Conservation (phyloP, 208 protist species). For the Leishmania braziliensis region DNA sequence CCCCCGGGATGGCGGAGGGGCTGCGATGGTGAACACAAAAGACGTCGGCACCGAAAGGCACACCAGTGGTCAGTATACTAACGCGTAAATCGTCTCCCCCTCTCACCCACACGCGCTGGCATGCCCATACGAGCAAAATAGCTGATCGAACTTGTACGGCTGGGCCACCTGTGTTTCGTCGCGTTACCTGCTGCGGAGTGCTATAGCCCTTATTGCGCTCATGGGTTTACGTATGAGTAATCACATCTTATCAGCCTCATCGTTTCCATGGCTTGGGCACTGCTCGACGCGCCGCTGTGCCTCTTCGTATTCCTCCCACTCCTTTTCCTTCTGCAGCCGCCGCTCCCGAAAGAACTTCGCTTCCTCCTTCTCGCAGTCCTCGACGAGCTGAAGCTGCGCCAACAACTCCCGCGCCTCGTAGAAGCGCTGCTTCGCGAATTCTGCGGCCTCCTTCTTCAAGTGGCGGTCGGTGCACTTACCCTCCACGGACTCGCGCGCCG, state of each 20-base stretch:
- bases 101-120: background rate
- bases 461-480: slow-evolving; percentile 22
- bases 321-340: slow-evolving; percentile 69
- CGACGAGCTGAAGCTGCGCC: slow-evolving; percentile 75
- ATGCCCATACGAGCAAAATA: background rate
- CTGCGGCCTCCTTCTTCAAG: slow-evolving; percentile 35
- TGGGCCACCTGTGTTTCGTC: background rate
- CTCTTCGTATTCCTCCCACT: slow-evolving; percentile 72
- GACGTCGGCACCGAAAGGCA: background rate
- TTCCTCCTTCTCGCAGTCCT: slow-evolving; percentile 82
- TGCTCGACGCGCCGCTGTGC: slow-evolving; percentile 36
- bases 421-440: slow-evolving; percentile 69
- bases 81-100: too few species aligned
- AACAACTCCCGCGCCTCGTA: slow-evolving; percentile 72
- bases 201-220: background rate
- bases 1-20: background rate
- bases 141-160: background rate
- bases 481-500: slow-evolving; percentile 63
- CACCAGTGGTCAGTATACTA: background rate
- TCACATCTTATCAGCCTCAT: slow-evolving; percentile 17
- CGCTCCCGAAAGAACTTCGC: slow-evolving; percentile 76
- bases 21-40: background rate
- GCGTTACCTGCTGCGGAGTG: background rate
- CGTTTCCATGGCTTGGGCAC: background rate
- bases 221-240: background rate